A percentile compares a stretch with the other conserved stretches of the same genome.
Evolutionary conservation across 495 filamentous ascomycete species (phyloP).

Genomic region (Haplographium delicatum): DNA sequence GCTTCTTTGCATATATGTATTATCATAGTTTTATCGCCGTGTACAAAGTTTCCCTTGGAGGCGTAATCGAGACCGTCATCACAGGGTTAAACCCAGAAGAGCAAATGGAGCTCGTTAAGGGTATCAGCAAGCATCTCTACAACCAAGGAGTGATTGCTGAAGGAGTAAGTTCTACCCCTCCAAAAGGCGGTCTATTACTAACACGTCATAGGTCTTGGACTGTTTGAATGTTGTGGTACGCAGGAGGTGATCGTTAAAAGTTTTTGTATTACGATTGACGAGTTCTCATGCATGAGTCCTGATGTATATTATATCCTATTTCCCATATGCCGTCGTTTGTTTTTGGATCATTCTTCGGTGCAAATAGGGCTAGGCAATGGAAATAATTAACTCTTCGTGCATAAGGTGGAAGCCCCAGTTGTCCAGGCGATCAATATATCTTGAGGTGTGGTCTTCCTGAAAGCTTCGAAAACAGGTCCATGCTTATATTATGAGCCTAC

Average conservation of each 20-base stretch:
- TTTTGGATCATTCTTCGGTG: slow-evolving; percentile 10
- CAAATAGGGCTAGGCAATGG: background rate
- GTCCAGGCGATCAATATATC: no score
- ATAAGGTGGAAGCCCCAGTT: no score
- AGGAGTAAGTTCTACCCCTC: slow-evolving; percentile 16
- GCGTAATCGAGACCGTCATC: slow-evolving; percentile 83
- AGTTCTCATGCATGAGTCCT: slow-evolving; percentile 13
- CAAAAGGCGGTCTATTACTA: background rate
- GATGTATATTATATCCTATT: slow-evolving; percentile 14
- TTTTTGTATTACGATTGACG: slow-evolving; percentile 18
- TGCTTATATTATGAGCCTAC: no score
- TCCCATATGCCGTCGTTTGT: slow-evolving; percentile 7
- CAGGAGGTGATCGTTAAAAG: slow-evolving; percentile 21
- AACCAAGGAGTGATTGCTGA: slow-evolving; percentile 60
- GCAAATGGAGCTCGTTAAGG: slow-evolving; percentile 81
- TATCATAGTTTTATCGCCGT: slow-evolving; percentile 95
- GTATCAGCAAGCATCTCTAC: slow-evolving; percentile 76
- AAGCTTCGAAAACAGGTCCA: no score
- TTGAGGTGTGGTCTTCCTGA: no score
- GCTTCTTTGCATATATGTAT: slow-evolving; percentile 96
- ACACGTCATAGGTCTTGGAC: slow-evolving; percentile 20
- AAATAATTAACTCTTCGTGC: no score
- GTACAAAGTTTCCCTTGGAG: slow-evolving; percentile 73
- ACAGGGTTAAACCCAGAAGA: slow-evolving; percentile 77
- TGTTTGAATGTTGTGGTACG: slow-evolving; percentile 21